These are phyloP conservation scores for Chalciporus pseudorubinellus DNA, from an alignment of 768 basidiomycete genomes.

Conservation along the genomic window DNA sequence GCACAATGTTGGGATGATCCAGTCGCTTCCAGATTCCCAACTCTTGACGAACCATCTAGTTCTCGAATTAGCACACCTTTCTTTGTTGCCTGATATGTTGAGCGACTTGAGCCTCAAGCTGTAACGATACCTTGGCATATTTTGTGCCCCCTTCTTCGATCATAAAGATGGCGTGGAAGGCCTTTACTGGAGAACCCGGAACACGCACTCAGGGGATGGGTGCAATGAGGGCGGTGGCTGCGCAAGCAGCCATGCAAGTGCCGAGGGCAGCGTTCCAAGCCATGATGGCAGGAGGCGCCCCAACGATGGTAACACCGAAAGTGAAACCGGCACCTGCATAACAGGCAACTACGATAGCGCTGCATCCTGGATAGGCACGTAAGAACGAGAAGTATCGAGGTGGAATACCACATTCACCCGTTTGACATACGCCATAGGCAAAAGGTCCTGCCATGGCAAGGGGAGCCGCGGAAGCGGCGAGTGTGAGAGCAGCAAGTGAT, in stretches of 20 bases:
- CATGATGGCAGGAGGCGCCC: conserved; percentile 17
- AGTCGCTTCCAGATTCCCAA: no score
- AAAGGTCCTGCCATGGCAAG: conserved; percentile 16
- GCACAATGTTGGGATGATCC: no score
- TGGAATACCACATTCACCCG: conserved; percentile 6
- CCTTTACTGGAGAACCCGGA: no score
- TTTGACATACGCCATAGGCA: conserved; percentile 24
- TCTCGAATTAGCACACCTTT: no score
- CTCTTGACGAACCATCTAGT: no score
- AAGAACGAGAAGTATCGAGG: not conserved
- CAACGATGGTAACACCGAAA: conserved; percentile 23
- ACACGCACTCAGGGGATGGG: conserved; percentile 22
- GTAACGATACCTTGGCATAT: no score
- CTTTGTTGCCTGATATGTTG: no score
- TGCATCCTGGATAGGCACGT: conserved; percentile 21
- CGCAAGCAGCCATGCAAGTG: conserved; percentile 26
- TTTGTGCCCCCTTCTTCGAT: no score
- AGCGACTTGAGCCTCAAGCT: no score
- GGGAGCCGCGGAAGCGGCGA: conserved; percentile 14
- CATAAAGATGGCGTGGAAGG: no score
- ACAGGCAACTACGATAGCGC: conserved; percentile 18
- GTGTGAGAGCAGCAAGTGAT: conserved; percentile 14
- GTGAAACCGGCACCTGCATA: conserved; percentile 24
- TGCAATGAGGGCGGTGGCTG: conserved; percentile 14
- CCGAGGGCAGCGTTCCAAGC: conserved; percentile 25